These are phyloP conservation scores for Suillus luteus DNA, from an alignment of 768 basidiomycete species.

Conservation along the genomic window DNA sequence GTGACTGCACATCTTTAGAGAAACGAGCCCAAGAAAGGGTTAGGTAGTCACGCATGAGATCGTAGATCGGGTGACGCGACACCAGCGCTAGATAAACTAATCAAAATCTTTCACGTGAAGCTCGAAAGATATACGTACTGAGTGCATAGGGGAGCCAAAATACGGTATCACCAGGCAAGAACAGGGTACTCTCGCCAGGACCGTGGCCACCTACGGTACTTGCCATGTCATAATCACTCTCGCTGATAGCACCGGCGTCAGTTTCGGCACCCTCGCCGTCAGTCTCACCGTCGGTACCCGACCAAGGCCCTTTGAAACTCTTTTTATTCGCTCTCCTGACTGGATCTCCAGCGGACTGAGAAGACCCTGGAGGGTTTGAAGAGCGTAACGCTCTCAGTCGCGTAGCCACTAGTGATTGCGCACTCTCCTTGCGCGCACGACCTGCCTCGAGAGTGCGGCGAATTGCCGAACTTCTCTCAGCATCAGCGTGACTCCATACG, in stretches of 20 bases:
- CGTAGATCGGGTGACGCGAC: slow-evolving; percentile 92
- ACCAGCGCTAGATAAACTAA: slow-evolving; percentile 62
- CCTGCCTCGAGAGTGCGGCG: slow-evolving; percentile 80
- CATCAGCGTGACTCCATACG: slow-evolving; percentile 95
- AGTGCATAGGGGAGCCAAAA: slow-evolving; percentile 95
- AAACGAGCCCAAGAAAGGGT: slow-evolving; percentile 95
- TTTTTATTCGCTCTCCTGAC: slow-evolving; percentile 60
- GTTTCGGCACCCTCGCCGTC: slow-evolving; percentile 73
- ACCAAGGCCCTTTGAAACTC: slow-evolving; percentile 70
- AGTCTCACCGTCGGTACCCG: slow-evolving; percentile 65
- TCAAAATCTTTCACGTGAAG: slow-evolving; percentile 16
- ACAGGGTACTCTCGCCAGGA: slow-evolving; percentile 86
- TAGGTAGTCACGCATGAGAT: slow-evolving; percentile 92
- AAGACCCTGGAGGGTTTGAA: slow-evolving; percentile 45
- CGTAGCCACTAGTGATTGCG: slow-evolving; percentile 68
- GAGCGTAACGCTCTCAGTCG: slow-evolving; percentile 67
- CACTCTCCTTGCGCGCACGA: slow-evolving; percentile 76
- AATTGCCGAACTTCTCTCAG: slow-evolving; percentile 81
- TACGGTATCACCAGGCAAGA: slow-evolving; percentile 85
- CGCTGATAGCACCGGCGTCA: slow-evolving; percentile 74
- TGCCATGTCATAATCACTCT: slow-evolving; percentile 84
- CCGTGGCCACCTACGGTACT: slow-evolving; percentile 75
- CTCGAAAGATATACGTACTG: slow-evolving; percentile 51
- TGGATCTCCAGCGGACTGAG: slow-evolving; percentile 51
- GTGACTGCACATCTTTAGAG: slow-evolving; percentile 91